Conservation (phyloP, 495 filamentous ascomycete genomes). For the Neurospora sp. region DNA sequence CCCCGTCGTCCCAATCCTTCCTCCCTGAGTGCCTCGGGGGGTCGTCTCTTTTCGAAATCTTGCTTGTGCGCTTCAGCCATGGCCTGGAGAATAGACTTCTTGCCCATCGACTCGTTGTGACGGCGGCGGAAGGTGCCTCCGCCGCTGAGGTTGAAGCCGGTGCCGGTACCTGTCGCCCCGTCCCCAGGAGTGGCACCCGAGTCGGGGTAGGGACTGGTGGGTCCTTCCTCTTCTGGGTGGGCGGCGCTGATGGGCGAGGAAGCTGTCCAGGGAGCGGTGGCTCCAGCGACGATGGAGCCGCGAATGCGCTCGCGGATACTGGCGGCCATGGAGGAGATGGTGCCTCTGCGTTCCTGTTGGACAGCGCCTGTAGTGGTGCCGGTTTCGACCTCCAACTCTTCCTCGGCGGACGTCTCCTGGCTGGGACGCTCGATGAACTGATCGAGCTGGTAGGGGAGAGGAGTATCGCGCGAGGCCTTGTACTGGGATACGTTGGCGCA, state of each 20-base stretch:
- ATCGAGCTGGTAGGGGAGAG: constrained; percentile 64
- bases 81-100: constrained; percentile 43
- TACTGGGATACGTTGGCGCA: constrained; percentile 78
- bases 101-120: constrained; percentile 22
- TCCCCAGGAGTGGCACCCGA: background rate
- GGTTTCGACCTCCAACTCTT: background rate
- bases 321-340: background rate
- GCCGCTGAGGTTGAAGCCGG: background rate
- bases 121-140: constrained; percentile 27
- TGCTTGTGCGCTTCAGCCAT: constrained; percentile 70
- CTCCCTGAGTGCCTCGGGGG: constrained; percentile 19
- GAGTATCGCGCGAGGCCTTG: constrained; percentile 71
- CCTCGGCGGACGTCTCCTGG: constrained; percentile 4
- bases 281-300: background rate
- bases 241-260: background rate
- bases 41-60: constrained; percentile 72
- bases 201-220: background rate
- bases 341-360: background rate
- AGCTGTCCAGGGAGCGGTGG: background rate
- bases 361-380: background rate
- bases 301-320: background rate
- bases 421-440: constrained; percentile 20
- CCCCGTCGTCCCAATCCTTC: background rate
- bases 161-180: background rate
- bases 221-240: background rate